Conservation (phyloP, 2,329 filamentous ascomycete species). For the Fusarium beomiforme region DNA sequence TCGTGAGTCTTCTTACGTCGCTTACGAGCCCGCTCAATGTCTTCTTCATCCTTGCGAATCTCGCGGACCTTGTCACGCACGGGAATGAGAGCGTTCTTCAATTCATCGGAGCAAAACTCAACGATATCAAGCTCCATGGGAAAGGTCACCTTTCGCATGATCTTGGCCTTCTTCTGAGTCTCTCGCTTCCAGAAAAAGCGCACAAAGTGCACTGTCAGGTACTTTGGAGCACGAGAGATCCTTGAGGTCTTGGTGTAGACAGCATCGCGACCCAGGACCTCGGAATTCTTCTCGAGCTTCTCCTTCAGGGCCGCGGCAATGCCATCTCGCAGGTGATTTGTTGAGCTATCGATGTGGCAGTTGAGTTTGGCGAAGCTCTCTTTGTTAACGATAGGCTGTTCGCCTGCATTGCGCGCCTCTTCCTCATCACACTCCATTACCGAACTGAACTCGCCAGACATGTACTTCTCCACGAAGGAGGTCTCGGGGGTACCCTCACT, state of each 20-base stretch:
- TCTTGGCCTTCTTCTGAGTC: slow-evolving; percentile 98
- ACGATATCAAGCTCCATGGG: slow-evolving; percentile 91
- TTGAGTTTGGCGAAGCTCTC: slow-evolving; percentile 92
- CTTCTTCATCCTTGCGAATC: slow-evolving; percentile 92
- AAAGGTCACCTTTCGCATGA: slow-evolving; percentile 98
- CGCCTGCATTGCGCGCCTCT: slow-evolving; percentile 77
- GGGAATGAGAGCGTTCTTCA: slow-evolving; percentile 84
- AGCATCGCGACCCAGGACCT: slow-evolving; percentile 79
- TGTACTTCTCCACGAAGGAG: slow-evolving; percentile 90
- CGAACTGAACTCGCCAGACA: slow-evolving; percentile 84
- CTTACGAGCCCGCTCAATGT: slow-evolving; percentile 91
- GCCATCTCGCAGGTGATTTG: slow-evolving; percentile 91
- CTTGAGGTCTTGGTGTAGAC: slow-evolving; percentile 91
- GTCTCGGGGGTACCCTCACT: slow-evolving; percentile 61
- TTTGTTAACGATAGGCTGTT: slow-evolving; percentile 72
- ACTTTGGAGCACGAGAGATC: slow-evolving; percentile 91
- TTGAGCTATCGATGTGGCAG: slow-evolving; percentile 89
- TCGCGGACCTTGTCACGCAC: slow-evolving; percentile 97
- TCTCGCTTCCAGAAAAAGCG: slow-evolving; percentile 98
- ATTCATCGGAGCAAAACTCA: slow-evolving; percentile 93
- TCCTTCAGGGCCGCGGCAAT: slow-evolving; percentile 84
- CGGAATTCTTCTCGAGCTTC: slow-evolving; percentile 90
- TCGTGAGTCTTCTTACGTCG: slow-evolving; percentile 77
- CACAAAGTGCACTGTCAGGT: slow-evolving; percentile 96
- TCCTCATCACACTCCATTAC: slow-evolving; percentile 85